These are phyloP conservation scores for Meira miltonrushii DNA, from an alignment of 1,284 basidiomycete genomes.

Conservation along the genomic window DNA sequence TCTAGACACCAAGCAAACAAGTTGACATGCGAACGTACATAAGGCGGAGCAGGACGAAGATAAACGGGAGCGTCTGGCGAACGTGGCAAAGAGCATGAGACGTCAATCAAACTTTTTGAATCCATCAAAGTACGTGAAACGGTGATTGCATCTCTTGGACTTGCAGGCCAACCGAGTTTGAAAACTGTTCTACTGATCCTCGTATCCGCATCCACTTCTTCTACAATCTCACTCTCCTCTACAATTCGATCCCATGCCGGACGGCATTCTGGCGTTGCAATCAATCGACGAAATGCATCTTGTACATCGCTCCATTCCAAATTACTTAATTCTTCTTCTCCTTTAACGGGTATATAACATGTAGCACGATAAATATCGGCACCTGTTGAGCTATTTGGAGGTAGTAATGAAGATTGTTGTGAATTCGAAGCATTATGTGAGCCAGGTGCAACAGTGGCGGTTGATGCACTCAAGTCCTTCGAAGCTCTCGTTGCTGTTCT, in stretches of 20 bases:
- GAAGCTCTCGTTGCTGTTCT: conserved; percentile 1
- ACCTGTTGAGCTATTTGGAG: neutral
- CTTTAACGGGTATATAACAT: conserved; percentile 3
- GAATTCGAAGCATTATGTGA: neutral
- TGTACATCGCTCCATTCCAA: conserved; percentile 6
- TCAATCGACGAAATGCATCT: conserved; percentile 11
- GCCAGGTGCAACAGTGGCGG: neutral
- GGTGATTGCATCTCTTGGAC: conserved; percentile 55
- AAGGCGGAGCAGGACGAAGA: conserved; percentile 86
- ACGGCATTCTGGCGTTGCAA: conserved; percentile 10
- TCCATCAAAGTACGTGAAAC: conserved; percentile 27
- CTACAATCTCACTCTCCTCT: conserved; percentile 73
- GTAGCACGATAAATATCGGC: conserved; percentile 9
- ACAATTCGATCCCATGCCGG: conserved; percentile 75
- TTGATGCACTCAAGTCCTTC: neutral
- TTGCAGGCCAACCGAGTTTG: conserved; percentile 90
- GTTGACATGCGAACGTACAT: conserved; percentile 82
- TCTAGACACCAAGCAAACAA: conserved; percentile 91
- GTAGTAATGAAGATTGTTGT: neutral
- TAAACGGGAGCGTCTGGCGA: conserved; percentile 87
- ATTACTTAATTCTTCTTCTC: neutral
- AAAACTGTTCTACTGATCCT: conserved; percentile 84
- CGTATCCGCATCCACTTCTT: conserved; percentile 78
- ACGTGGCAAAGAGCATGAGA: conserved; percentile 90
- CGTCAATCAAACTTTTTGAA: conserved; percentile 69